Evolutionary conservation across 176 grass and related monocot species (phyloP).

Genomic region (Triticum turgidum): DNA sequence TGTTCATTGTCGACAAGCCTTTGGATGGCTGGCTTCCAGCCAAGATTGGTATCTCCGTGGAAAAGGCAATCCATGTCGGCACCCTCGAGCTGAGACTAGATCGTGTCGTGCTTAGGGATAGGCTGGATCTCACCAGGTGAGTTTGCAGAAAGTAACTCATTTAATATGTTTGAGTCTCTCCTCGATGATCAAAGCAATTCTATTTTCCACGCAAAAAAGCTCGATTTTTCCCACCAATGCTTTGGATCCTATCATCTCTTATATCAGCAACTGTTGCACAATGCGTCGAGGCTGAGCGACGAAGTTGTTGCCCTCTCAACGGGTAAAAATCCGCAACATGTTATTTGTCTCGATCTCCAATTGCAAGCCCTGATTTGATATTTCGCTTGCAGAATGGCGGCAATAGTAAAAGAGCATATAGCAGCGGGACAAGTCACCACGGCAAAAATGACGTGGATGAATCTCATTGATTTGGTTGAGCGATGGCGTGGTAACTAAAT

Average conservation of each 20-base stretch:
- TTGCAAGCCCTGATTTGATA: not conserved
- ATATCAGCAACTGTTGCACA: conserved; percentile 53
- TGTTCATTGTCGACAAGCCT: conserved; percentile 72
- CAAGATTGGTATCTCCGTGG: conserved; percentile 51
- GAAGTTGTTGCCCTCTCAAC: conserved; percentile 49
- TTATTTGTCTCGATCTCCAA: not conserved
- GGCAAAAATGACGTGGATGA: not conserved
- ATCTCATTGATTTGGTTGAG: not conserved
- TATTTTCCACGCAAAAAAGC: not conserved
- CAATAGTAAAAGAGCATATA: conserved; percentile 42
- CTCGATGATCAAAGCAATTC: not conserved
- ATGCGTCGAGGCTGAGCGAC: conserved; percentile 65
- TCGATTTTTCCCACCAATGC: not conserved
- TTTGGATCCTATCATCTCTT: conserved; percentile 43
- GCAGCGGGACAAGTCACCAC: conserved; percentile 1
- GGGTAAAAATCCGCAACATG: conserved; percentile 25
- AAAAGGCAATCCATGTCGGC: conserved; percentile 42
- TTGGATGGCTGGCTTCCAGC: conserved; percentile 77
- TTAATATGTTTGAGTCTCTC: not conserved
- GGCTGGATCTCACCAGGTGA: conserved; percentile 77
- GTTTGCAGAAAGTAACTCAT: conserved; percentile 33
- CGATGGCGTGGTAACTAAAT: not conserved
- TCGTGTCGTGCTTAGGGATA: conserved; percentile 68
- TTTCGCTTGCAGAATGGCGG: conserved; percentile 33
- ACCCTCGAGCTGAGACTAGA: conserved; percentile 60